phyloP scores from a whole-genome alignment of 768 basidiomycete species.

The Cytidiella melzeri region DNA sequence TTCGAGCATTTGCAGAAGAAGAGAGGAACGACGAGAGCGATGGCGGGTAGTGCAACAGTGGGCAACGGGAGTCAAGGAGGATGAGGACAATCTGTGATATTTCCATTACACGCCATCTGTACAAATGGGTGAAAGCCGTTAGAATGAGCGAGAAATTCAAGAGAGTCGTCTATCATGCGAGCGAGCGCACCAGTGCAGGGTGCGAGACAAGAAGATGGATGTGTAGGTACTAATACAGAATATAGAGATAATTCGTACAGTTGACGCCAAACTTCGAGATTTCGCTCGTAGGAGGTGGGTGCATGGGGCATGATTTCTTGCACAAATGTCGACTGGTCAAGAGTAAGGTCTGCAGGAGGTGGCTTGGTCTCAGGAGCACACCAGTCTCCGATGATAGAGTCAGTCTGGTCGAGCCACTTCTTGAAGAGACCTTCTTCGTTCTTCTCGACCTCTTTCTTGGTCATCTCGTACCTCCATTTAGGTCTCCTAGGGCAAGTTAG shows the following conservation, averaged over 20 bases:
- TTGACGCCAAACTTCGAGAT: constrained; percentile 93
- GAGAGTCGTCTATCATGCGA: no score
- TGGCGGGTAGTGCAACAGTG: constrained; percentile 78
- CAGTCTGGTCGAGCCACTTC: constrained; percentile 71
- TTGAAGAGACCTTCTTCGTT: constrained; percentile 84
- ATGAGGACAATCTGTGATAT: constrained; percentile 84
- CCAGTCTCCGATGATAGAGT: constrained; percentile 51
- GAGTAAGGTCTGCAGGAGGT: neutral
- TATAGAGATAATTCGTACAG: constrained; percentile 43
- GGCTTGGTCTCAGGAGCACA: constrained; percentile 1
- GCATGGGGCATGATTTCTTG: constrained; percentile 44
- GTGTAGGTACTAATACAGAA: neutral
- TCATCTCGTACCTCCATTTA: constrained; percentile 82
- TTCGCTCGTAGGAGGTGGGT: constrained; percentile 80
- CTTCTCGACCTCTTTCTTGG: constrained; percentile 81
- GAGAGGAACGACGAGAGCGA: constrained; percentile 65
- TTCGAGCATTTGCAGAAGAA: constrained; percentile 17
- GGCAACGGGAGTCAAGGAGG: constrained; percentile 86
- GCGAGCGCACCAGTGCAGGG: no score
- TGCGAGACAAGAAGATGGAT: neutral
- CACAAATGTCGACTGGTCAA: constrained; percentile 5
- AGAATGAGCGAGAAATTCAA: no score
- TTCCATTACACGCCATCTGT: constrained; percentile 90
- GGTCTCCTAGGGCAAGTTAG: constrained; percentile 62
- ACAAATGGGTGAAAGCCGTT: no score